A percentile compares a stretch with the other conserved stretches of the same genome.
These are phyloP conservation scores for Lichtheimia corymbifera DNA, from an alignment of 371 early-diverging fungal species.

Conservation along the genomic window DNA sequence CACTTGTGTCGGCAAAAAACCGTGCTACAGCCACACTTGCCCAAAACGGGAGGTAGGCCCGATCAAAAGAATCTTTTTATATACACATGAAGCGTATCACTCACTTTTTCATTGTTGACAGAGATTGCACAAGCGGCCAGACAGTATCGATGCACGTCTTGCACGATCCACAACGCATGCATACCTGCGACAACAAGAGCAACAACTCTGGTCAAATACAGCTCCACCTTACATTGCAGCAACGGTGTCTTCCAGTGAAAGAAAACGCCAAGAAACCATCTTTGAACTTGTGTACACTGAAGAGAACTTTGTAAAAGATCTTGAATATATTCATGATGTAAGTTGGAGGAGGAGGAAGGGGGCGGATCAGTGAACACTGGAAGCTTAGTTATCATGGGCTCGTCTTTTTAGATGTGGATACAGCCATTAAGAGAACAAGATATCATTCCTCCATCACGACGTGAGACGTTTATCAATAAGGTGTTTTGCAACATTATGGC, in stretches of 20 bases:
- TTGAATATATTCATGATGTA: constrained; percentile 43
- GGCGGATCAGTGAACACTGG: too few species aligned
- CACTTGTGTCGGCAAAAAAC: constrained; percentile 68
- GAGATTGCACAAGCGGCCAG: constrained; percentile 3
- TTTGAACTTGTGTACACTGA: constrained; percentile 92
- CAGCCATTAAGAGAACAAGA: constrained; percentile 68
- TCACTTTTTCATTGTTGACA: background rate
- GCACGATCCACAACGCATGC: constrained; percentile 16
- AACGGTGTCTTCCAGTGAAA: constrained; percentile 56
- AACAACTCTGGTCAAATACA: constrained; percentile 15
- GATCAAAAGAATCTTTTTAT: background rate
- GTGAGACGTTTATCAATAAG: constrained; percentile 69
- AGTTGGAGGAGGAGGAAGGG: background rate
- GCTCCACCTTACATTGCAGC: constrained; percentile 17
- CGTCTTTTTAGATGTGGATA: constrained; percentile 70
- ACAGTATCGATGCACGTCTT: constrained; percentile 8
- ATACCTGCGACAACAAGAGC: constrained; percentile 17
- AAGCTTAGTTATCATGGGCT: too few species aligned
- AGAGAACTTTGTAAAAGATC: constrained; percentile 85
- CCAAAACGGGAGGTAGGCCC: constrained; percentile 38
- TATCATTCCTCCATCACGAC: constrained; percentile 62
- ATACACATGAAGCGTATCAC: too few species aligned
- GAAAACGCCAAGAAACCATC: constrained; percentile 90
- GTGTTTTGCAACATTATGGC: constrained; percentile 83
- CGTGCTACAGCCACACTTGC: constrained; percentile 83